Percentiles rank a stretch among this genome's conserved stretches.
phyloP scores from a whole-genome alignment of 768 basidiomycete genomes.

The Mycena haematopus region DNA sequence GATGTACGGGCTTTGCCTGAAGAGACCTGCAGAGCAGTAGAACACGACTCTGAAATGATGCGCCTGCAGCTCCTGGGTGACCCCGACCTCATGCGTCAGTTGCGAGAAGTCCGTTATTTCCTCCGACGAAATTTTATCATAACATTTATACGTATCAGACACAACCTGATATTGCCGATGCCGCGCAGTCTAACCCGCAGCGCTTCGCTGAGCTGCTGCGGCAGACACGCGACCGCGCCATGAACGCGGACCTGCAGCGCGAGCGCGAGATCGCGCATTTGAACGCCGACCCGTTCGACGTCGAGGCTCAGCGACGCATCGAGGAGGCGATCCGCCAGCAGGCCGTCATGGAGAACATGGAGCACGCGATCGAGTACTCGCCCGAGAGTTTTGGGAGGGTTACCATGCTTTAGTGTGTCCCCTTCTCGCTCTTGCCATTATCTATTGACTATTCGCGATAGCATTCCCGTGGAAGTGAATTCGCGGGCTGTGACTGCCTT shows the following conservation, averaged over 20 bases:
- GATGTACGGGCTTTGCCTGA: not conserved
- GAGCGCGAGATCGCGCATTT: conserved; percentile 70
- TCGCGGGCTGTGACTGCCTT: conserved; percentile 91
- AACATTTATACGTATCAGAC: conserved; percentile 47
- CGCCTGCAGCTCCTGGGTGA: conserved; percentile 87
- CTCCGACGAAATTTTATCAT: not conserved
- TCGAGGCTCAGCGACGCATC: conserved; percentile 92
- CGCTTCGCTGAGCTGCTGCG: conserved; percentile 79
- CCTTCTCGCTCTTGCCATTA: not conserved
- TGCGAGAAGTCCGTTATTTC: conserved; percentile 62
- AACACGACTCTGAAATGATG: conserved; percentile 90
- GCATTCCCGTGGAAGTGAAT: conserved; percentile 93
- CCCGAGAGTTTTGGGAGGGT: conserved; percentile 95
- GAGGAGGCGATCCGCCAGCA: conserved; percentile 93
- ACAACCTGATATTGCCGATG: conserved; percentile 82
- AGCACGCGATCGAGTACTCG: conserved; percentile 91
- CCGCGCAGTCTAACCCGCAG: conserved; percentile 68
- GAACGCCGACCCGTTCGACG: conserved; percentile 88
- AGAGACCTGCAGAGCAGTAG: conserved; percentile 56
- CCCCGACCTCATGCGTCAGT: conserved; percentile 75
- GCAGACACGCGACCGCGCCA: conserved; percentile 62
- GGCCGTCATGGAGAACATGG: conserved; percentile 90
- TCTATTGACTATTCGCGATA: conserved; percentile 35
- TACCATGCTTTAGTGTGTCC: conserved; percentile 92
- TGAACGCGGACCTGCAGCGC: conserved; percentile 57